These are phyloP conservation scores for Candida sphagnicola DNA, from an alignment of 805 yeast species.

Conservation along the genomic window DNA sequence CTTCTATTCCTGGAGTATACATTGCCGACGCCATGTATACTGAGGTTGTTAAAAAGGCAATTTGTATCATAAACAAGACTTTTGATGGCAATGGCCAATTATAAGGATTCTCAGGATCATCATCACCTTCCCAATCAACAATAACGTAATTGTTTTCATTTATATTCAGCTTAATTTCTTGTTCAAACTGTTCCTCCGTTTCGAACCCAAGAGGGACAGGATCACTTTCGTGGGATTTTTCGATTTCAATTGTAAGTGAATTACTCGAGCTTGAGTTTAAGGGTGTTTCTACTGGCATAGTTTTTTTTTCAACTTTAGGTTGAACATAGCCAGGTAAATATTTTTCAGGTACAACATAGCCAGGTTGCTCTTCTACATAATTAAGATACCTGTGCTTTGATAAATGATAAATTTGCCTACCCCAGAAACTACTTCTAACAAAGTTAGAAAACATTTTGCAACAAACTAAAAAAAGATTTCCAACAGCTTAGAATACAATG, in stretches of 20 bases:
- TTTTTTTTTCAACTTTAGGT: neutral
- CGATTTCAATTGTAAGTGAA: neutral
- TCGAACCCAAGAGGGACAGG: neutral
- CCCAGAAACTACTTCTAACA: constrained; percentile 21
- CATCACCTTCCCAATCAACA: constrained; percentile 28
- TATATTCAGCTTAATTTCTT: neutral
- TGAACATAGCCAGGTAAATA: constrained; percentile 9
- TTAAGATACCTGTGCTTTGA: constrained; percentile 19
- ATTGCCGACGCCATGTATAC: constrained; percentile 52
- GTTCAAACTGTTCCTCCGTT: neutral
- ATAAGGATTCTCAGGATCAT: constrained; percentile 48
- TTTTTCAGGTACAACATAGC: constrained; percentile 23
- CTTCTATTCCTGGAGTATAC: constrained; percentile 44
- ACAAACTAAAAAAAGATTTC: too few relatives aligned
- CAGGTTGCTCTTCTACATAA: constrained; percentile 23
- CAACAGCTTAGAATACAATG: neutral
- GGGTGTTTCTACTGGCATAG: neutral
- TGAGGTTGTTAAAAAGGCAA: constrained; percentile 41
- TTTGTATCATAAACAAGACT: constrained; percentile 27
- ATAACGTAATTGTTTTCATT: constrained; percentile 8
- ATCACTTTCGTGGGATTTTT: neutral
- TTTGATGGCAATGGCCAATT: constrained; percentile 46
- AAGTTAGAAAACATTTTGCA: constrained; percentile 7
- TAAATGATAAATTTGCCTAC: constrained; percentile 20
- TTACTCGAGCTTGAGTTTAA: neutral